Evolutionary conservation across 805 yeast genomes (phyloP).

Genomic region (Candida vaughaniae): DNA sequence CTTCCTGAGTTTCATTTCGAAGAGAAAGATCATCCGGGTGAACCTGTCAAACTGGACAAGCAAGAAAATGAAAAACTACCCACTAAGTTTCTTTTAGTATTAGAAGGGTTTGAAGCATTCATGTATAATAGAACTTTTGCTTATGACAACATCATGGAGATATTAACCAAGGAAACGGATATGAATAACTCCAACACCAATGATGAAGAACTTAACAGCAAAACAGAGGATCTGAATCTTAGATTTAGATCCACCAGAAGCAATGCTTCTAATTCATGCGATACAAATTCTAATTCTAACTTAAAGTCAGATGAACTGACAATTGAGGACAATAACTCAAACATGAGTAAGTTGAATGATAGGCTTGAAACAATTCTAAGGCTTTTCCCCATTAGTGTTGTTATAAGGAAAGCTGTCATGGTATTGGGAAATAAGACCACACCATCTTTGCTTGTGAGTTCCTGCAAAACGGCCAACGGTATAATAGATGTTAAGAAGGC

Average conservation of each 20-base stretch:
- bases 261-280: background rate
- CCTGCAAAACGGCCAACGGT: conserved; percentile 56
- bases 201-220: background rate
- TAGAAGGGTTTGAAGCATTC: conserved; percentile 82
- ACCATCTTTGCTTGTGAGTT: conserved; percentile 64
- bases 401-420: conserved; percentile 64
- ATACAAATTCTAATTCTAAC: background rate
- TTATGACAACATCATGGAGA: conserved; percentile 61
- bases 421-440: conserved; percentile 81
- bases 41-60: conserved; percentile 7
- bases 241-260: background rate
- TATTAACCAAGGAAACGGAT: conserved; percentile 23
- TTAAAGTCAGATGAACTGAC: background rate
- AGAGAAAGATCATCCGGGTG: conserved; percentile 12
- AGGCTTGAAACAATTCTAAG: conserved; percentile 21
- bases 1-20: conserved; percentile 31
- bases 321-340: background rate
- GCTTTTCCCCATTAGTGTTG: conserved; percentile 62
- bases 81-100: conserved; percentile 52
- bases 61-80: conserved; percentile 50
- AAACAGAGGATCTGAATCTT: background rate
- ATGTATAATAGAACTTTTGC: conserved; percentile 78
- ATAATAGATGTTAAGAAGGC: conserved; percentile 53
- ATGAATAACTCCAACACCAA: background rate
- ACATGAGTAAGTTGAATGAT: conserved; percentile 3